Percentiles rank a stretch among this genome's conserved stretches.
Evolutionary conservation across 2,329 filamentous ascomycete genomes (phyloP).

Genomic region (Fusarium sp.): DNA sequence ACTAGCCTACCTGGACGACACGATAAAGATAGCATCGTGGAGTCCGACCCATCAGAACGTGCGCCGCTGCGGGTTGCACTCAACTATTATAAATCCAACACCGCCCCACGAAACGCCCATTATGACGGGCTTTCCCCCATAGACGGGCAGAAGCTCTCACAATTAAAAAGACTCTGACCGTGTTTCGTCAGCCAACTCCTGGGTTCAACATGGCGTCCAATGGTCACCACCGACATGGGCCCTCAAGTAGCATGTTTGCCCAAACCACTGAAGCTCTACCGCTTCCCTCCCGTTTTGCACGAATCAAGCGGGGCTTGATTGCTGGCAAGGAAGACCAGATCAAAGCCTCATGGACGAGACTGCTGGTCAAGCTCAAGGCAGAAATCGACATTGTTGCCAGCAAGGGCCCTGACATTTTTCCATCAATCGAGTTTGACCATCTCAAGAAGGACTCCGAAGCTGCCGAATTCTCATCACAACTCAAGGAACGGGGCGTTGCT

Average conservation of each 20-base stretch:
- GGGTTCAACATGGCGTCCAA: conserved; percentile 31
- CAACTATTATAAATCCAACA: conserved; percentile 16
- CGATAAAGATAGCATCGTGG: conserved; percentile 20
- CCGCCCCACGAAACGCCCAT: conserved; percentile 3
- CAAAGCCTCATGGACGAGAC: conserved; percentile 52
- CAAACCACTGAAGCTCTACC: conserved; percentile 46
- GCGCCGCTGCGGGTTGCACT: conserved; percentile 10
- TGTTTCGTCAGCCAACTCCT: background rate
- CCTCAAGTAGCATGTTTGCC: conserved; percentile 44
- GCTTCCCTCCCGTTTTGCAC: conserved; percentile 55
- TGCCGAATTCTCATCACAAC: conserved; percentile 42
- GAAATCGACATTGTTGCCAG: conserved; percentile 53
- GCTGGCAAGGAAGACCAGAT: conserved; percentile 53
- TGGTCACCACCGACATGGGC: conserved; percentile 35
- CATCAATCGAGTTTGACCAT: conserved; percentile 56
- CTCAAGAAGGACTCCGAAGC: conserved; percentile 45
- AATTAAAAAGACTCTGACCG: background rate
- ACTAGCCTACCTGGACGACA: conserved; percentile 4
- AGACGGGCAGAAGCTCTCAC: conserved; percentile 6
- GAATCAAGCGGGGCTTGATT: conserved; percentile 55
- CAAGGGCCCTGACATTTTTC: conserved; percentile 51
- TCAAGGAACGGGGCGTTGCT: conserved; percentile 49
- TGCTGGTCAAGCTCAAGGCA: conserved; percentile 51
- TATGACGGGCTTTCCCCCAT: conserved; percentile 9
- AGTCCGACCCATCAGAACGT: conserved; percentile 1